Evolutionary conservation across 495 filamentous ascomycete species (phyloP).

Genomic region (Patellaria atrata): DNA sequence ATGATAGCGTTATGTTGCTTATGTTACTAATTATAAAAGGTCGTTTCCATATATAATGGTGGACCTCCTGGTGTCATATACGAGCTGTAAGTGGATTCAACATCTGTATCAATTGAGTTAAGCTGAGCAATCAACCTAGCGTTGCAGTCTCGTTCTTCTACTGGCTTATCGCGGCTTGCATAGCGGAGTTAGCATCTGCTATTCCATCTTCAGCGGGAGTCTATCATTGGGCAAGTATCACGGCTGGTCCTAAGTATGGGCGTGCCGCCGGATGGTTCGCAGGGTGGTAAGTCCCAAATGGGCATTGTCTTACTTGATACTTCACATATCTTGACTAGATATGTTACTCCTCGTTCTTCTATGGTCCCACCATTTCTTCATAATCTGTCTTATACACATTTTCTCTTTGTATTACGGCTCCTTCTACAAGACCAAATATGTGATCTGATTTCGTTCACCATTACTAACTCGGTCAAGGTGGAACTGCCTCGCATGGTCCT

Average conservation of each 20-base stretch:
- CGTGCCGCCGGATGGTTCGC: conserved; percentile 61
- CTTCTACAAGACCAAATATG: too few species aligned
- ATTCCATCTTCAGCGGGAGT: conserved; percentile 73
- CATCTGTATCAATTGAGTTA: conserved; percentile 22
- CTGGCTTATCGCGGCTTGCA: conserved; percentile 34
- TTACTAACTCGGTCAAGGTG: conserved; percentile 10
- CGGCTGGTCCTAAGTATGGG: conserved; percentile 53
- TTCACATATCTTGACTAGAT: too few species aligned
- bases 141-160: conserved; percentile 42
- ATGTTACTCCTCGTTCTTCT: too few species aligned
- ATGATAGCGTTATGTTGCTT: too few species aligned
- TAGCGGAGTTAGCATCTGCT: conserved; percentile 60
- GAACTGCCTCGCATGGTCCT: conserved; percentile 71
- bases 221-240: conserved; percentile 74
- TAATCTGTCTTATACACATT: too few species aligned
- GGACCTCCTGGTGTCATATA: conserved; percentile 43
- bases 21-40: too few species aligned
- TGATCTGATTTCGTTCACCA: too few species aligned
- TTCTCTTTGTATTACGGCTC: too few species aligned
- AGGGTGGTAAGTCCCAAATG: conserved; percentile 31
- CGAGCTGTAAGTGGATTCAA: conserved; percentile 32
- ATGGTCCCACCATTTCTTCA: too few species aligned
- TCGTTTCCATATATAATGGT: conserved; percentile 33
- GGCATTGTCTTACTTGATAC: too few species aligned
- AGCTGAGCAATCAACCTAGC: conserved; percentile 32